Conservation (phyloP, 2,329 filamentous ascomycete genomes). For the Alternaria triticimaculans region DNA sequence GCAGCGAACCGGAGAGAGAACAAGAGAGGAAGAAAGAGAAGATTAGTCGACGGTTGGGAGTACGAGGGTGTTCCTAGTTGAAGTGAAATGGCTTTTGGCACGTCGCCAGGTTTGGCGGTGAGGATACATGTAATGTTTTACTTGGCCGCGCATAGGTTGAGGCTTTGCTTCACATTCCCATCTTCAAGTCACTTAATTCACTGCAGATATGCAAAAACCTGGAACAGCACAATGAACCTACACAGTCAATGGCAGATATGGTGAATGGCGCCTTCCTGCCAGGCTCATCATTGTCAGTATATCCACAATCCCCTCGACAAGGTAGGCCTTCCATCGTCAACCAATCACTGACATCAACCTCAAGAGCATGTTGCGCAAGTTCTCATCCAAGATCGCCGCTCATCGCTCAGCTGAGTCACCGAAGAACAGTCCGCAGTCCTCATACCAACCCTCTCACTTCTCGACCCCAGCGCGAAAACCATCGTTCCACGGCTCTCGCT, state of each 20-base stretch:
- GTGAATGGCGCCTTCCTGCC: not conserved
- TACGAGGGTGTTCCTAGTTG: slow-evolving; percentile 70
- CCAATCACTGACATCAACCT: not conserved
- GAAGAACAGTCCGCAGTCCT: not conserved
- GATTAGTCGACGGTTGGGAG: slow-evolving; percentile 62
- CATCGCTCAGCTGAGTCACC: not conserved
- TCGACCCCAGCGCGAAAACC: not conserved
- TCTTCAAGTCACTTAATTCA: not conserved
- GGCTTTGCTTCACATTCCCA: not conserved
- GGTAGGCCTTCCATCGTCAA: not conserved
- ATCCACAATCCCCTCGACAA: not conserved
- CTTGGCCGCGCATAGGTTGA: not conserved
- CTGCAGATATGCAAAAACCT: not conserved
- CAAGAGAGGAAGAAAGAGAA: slow-evolving; percentile 58
- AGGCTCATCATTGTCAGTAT: not conserved
- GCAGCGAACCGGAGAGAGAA: slow-evolving; percentile 65
- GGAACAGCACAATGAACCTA: not conserved
- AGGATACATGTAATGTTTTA: not conserved
- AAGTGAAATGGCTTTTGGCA: not conserved
- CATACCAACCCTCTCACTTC: not conserved
- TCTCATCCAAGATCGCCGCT: not conserved
- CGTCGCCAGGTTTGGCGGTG: not conserved
- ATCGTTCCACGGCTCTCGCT: not conserved
- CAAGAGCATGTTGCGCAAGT: not conserved
- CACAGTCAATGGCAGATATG: not conserved